Evolutionary conservation across 192 early-diverging fungal genomes (phyloP), one percentile per base, ranked within the genome.

Genomic region (Glomus cerebriforme): DNA sequence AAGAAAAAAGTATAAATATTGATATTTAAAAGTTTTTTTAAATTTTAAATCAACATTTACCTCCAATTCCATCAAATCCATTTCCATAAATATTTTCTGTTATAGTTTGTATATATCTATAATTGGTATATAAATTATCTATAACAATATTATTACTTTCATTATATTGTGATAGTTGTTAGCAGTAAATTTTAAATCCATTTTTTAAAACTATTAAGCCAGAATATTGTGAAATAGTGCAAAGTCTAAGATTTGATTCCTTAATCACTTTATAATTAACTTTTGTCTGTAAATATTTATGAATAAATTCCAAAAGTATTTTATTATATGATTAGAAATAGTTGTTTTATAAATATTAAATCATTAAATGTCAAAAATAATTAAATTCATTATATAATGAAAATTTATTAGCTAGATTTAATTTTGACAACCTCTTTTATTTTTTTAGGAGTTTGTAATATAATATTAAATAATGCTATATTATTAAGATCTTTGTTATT

Each of bases 31-130:
- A 3, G 17, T 49, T 17, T 54, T 22, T n/a, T n/a, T n/a, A n/a
- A 22, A 54, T 22, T 54, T 43, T 12, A 12, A 43, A 43, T 43
- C 9, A 43, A 54, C 19, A 92, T 89, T 79, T 92, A 65, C 26
- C 17, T 65, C 3, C 1, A 65, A 32, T 31, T 65, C 17, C 15
- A 0, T 10, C 1, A 65, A 65, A 29, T 65, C 8, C 0, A 1
- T 5, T 0, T 65, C 1, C 0, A 10, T 29, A 31, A 65, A 65
- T 29, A 2, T 3, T 65, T 65, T 8, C 1, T 65, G 9, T 0
- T 17, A 7, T 0, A 32, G 3, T 15, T 31, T 64, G 7, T 65
- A 65, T 3, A 65, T 65, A 0, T 65, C 27, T 65, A 31, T 65
- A 10, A 17, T 65, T 26, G 1, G 2, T 1, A 0, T 31, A 65